phyloP scores from a whole-genome alignment of 2,329 filamentous ascomycete species.

The Parascedosporium putredinis region DNA sequence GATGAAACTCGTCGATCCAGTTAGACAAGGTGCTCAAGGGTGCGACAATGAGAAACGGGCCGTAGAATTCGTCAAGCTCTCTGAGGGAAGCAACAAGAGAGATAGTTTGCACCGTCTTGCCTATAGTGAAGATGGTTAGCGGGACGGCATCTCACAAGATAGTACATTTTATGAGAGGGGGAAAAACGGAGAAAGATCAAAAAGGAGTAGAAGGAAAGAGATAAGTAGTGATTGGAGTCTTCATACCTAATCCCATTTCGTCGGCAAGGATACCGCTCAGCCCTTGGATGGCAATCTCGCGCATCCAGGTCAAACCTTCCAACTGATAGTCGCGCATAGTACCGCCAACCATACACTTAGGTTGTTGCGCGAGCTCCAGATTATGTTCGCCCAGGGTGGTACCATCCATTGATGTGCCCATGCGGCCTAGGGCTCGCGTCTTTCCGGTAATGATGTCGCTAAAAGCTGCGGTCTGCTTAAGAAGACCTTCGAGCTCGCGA shows the following conservation, averaged over 20 bases:
- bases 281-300: conserved; percentile 67
- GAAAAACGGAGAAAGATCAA: too few relatives aligned
- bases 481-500: conserved; percentile 46
- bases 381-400: conserved; percentile 53
- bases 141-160: too few relatives aligned
- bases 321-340: conserved; percentile 92
- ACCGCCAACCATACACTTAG: conserved; percentile 72
- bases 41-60: conserved; percentile 83
- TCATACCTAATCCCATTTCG: conserved; percentile 75
- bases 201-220: too few relatives aligned
- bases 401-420: conserved; percentile 50
- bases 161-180: too few relatives aligned
- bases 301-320: conserved; percentile 93
- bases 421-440: conserved; percentile 50
- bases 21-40: conserved; percentile 88
- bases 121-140: conserved; percentile 25
- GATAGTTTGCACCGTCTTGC: conserved; percentile 88
- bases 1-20: conserved; percentile 88
- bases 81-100: conserved; percentile 77
- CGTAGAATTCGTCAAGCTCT: conserved; percentile 72
- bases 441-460: conserved; percentile 54
- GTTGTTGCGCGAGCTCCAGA: conserved; percentile 73
- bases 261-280: conserved; percentile 87
- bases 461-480: conserved; percentile 50
- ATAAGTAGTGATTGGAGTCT: too few relatives aligned